phyloP scores from a whole-genome alignment of 2,329 filamentous ascomycete genomes.

The Aureobasidium uvarum region DNA sequence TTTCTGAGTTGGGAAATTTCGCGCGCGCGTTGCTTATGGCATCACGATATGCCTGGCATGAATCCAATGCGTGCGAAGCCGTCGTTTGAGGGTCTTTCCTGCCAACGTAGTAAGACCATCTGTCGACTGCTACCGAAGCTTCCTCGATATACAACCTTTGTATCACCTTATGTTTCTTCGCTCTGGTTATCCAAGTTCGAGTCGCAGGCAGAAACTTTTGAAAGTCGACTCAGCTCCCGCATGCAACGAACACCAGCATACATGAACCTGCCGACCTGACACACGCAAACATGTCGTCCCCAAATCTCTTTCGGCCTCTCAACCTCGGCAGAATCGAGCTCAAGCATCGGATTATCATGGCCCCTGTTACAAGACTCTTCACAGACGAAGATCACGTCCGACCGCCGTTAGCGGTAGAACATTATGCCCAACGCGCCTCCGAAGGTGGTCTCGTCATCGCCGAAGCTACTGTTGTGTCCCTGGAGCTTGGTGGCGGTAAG shows the following conservation, averaged over 20 bases:
- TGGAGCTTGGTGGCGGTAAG: conserved; percentile 48
- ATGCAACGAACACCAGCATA: background rate
- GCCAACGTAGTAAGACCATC: background rate
- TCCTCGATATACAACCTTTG: background rate
- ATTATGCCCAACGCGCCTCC: conserved; percentile 30
- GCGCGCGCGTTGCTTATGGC: background rate
- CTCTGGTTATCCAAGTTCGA: background rate
- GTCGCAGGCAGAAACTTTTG: background rate
- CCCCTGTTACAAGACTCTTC: conserved; percentile 55
- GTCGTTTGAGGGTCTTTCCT: background rate
- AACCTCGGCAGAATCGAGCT: conserved; percentile 45
- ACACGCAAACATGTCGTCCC: conserved; percentile 8
- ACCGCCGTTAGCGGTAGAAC: conserved; percentile 23
- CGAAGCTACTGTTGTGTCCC: conserved; percentile 56
- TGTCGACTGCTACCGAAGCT: background rate
- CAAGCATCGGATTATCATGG: conserved; percentile 53
- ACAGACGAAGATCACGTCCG: conserved; percentile 51
- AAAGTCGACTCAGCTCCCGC: background rate
- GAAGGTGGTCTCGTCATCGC: conserved; percentile 59
- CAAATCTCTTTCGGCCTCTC: conserved; percentile 44
- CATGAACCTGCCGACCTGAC: background rate
- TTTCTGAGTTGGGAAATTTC: conserved; percentile 11
- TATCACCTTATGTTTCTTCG: background rate
- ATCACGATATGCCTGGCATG: conserved; percentile 1
- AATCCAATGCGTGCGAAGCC: background rate